Evolutionary conservation across 225 moss, liverwort and hornwort species (phyloP).

Genomic region (Sphagnum contortum): DNA sequence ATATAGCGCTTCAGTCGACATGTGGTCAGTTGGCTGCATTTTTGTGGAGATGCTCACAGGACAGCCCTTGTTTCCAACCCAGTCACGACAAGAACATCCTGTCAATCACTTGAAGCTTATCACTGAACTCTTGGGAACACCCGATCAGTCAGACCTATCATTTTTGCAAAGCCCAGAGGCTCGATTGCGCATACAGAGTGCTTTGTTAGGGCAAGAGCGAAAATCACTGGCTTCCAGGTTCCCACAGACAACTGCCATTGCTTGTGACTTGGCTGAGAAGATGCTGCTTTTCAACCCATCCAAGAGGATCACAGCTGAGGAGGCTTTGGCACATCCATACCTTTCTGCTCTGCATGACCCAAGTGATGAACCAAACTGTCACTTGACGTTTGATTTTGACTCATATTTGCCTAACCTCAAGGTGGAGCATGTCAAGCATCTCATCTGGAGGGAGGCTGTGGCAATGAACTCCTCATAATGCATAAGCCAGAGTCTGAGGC

Average conservation of each 20-base stretch:
- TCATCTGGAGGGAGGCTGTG: conserved; percentile 58
- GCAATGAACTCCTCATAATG: conserved; percentile 26
- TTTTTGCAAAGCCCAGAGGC: conserved; percentile 46
- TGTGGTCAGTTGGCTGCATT: conserved; percentile 69
- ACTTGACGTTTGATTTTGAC: conserved; percentile 51
- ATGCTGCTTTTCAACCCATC: conserved; percentile 52
- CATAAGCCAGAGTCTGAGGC: no score
- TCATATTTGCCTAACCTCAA: conserved; percentile 45
- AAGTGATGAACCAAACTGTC: conserved; percentile 47
- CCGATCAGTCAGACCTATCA: conserved; percentile 42
- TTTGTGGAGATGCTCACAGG: conserved; percentile 62
- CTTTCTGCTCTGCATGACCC: conserved; percentile 44
- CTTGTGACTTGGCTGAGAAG: conserved; percentile 56
- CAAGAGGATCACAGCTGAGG: conserved; percentile 44
- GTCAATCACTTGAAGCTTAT: conserved; percentile 60
- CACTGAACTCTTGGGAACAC: conserved; percentile 47
- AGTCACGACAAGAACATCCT: conserved; percentile 46
- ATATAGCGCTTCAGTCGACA: conserved; percentile 55
- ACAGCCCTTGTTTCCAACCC: conserved; percentile 49
- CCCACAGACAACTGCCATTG: conserved; percentile 32
- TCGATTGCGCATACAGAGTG: conserved; percentile 48
- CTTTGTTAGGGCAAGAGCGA: conserved; percentile 41
- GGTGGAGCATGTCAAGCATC: conserved; percentile 54
- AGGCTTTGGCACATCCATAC: conserved; percentile 58
- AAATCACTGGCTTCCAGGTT: conserved; percentile 39